Evolutionary conservation across 1,284 basidiomycete species (phyloP).

Genomic region (Leccinum griseonigrum): DNA sequence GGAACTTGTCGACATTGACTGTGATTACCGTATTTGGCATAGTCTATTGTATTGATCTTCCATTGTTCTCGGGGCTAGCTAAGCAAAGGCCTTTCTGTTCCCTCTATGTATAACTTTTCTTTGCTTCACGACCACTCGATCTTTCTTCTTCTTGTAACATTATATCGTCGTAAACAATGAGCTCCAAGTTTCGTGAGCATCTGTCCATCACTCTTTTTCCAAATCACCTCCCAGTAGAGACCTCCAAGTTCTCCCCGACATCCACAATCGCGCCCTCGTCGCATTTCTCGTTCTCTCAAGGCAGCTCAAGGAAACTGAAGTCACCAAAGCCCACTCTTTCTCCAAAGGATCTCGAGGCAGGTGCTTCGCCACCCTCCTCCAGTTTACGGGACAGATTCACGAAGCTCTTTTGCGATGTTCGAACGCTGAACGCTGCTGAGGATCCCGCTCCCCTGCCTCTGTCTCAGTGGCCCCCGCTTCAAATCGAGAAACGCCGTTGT

Average conservation of each 20-base stretch:
- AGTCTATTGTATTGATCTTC: slow-evolving; percentile 16
- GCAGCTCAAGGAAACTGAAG: slow-evolving; percentile 16
- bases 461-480: slow-evolving; percentile 39
- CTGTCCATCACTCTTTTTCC: slow-evolving; percentile 28
- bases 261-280: slow-evolving; percentile 29
- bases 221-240: slow-evolving; percentile 13
- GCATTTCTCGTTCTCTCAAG: slow-evolving; percentile 18
- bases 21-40: slow-evolving; percentile 18
- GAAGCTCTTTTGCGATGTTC: slow-evolving; percentile 37
- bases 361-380: slow-evolving; percentile 12
- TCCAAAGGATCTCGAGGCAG: slow-evolving; percentile 32
- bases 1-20: background rate
- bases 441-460: slow-evolving; percentile 29
- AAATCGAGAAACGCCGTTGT: slow-evolving; percentile 39
- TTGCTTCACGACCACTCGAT: slow-evolving; percentile 12
- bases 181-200: slow-evolving; percentile 36
- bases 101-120: slow-evolving; percentile 2
- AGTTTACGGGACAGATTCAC: slow-evolving; percentile 36
- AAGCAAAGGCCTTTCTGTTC: background rate
- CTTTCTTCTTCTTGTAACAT: background rate
- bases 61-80: slow-evolving; percentile 23
- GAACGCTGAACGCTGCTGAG: slow-evolving; percentile 26
- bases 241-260: slow-evolving; percentile 38
- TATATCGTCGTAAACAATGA: slow-evolving; percentile 9
- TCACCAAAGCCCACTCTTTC: background rate